Base-by-base conservation (phyloP, 225 moss, liverwort and hornwort species). In the Bryum argenteum region DNA sequence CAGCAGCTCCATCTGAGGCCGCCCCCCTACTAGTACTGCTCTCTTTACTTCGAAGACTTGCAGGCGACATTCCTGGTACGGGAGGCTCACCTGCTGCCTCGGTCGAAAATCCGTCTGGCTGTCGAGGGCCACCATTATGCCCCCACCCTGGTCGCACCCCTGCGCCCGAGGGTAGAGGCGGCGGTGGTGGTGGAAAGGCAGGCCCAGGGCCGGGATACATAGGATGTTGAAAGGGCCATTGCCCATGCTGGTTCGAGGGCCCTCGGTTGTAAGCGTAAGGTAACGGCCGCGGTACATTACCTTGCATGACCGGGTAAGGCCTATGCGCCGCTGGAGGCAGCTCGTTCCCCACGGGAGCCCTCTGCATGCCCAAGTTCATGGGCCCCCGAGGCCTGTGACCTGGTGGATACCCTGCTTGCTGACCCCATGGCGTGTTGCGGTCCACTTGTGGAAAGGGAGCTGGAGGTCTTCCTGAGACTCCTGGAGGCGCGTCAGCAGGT, bases 51-150 rank as follows among this genome's bases (percentile, higher is more conserved):
- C 61, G 73, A 12, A 69, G 72, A 58, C 71, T 70, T 24, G 60
- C 65, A 53, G 85, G 85, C 18, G 85, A 86, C 65, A 86, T 63
- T 45, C 85, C 85, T 65, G 85, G 85, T 26, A 86, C 85, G 38
- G 85, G 85, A 57, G 85, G 85, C 77, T 85, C 85, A 20, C 69
- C 69, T 38, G 63, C 70, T 3, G 42, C 20, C 56, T 79, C 85
- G 48, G 50, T 73, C 66, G 54, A 14, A 52, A 56, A 71, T 18
- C 43, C 76, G 6, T 68, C 65, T 69, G 61, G 15, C 8, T 41
- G 69, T 22, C 58, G 48, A 24, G 69, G 50, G 42, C 62, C 76
- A 69, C 18, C n/a, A n/a, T n/a, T 59, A 26, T 70, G 69, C 24
- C 42, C 64, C 79, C 72, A 77, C 41, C 57, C 65, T 59, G 75